Conservation (phyloP, 768 basidiomycete genomes). For the Suillus hirtellus region DNA sequence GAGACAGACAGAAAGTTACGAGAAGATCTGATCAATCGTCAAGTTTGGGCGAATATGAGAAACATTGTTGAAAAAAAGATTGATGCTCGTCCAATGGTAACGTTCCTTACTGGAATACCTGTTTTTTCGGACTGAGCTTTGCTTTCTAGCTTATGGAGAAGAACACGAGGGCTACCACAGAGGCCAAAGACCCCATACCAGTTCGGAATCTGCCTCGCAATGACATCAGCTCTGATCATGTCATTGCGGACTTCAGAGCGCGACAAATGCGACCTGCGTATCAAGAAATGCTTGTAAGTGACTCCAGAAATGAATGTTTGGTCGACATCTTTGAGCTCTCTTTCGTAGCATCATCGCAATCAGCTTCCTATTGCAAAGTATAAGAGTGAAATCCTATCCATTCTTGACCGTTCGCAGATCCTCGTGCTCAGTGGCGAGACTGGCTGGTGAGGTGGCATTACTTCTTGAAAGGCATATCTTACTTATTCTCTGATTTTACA, state of each 20-base stretch:
- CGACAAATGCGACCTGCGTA: constrained; percentile 67
- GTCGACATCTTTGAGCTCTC: neutral
- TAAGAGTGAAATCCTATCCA: constrained; percentile 67
- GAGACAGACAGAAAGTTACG: constrained; percentile 60
- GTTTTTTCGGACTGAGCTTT: constrained; percentile 5
- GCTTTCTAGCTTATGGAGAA: constrained; percentile 19
- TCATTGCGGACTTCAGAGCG: constrained; percentile 58
- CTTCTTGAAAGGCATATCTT: constrained; percentile 35
- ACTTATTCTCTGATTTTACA: constrained; percentile 31
- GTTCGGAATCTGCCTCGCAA: constrained; percentile 14
- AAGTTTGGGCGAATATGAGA: constrained; percentile 68
- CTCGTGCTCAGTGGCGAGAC: constrained; percentile 87
- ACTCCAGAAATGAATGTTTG: neutral
- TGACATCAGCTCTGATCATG: constrained; percentile 42
- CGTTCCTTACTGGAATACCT: neutral
- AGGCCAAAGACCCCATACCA: constrained; percentile 17
- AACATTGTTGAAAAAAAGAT: constrained; percentile 65
- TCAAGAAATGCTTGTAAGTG: constrained; percentile 84
- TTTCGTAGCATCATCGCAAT: constrained; percentile 65
- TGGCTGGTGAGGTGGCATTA: constrained; percentile 55
- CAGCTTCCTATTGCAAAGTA: constrained; percentile 84
- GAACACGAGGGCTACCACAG: constrained; percentile 21
- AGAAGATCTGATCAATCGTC: constrained; percentile 66
- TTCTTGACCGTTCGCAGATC: constrained; percentile 74
- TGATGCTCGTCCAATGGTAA: constrained; percentile 44